Evolutionary conservation across 1,284 basidiomycete species (phyloP), one percentile per base, ranked within the genome.

Genomic region (Ceratobasidium sp.): DNA sequence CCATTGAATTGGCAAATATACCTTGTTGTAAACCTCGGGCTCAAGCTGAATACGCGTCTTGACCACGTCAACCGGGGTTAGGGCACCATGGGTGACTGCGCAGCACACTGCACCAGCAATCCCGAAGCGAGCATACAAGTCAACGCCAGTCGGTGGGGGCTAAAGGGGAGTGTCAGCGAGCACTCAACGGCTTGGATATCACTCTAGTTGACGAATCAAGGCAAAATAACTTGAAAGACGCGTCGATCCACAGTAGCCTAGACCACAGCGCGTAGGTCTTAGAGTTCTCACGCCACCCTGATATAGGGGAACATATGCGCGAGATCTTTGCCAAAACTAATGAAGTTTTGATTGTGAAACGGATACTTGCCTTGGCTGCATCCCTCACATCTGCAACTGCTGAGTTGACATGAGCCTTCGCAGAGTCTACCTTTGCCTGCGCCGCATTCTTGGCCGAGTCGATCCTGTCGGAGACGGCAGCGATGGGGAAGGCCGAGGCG

Each of bases 41-140:
- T 90, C 79, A 63, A 94, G 94, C 91, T 98, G 96, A 91, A 98
- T 98, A 86, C 96, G 94, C 82, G 96, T 98, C 87, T 98, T 98
- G 80, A 94, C 92, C 78, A 96, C 94, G 86, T 97, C 95, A 79
- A 97, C 89, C 75, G 94, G 94, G 50, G 95, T 96, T 79, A 96
- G 90, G 79, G 91, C 94, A 74, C 95, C 96, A 83, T 98, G 96
- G 78, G 96, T 98, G 82, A 96, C 73, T 84, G 95, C 94, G 80
- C 96, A 98, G 76, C 96, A 95, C 78, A 97, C 87, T 77, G 89
- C 88, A 89, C 96, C 95, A 80, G 95, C 95, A 76, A 98, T 80
- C 76, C 84, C 84, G 82, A 86, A 85, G 74, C 84, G 80, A 69
- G 84, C 76, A 82, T 85, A 86, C 62, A 84, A 81, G 76, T 83